Base-by-base conservation (phyloP, 2,329 filamentous ascomycete genomes). In the Fusarium begoniae region DNA sequence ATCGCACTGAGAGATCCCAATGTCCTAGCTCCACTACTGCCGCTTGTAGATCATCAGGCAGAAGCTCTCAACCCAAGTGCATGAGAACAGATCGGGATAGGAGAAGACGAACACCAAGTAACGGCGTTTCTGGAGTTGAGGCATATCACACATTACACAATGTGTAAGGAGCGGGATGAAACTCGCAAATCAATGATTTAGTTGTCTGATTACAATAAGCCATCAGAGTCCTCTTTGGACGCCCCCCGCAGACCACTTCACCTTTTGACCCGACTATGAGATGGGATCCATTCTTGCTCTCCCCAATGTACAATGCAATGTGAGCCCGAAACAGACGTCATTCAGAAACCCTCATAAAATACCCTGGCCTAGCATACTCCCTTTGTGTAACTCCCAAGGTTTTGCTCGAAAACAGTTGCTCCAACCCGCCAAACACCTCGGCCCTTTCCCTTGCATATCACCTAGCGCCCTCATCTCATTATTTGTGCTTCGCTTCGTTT, bases 1-100 rank as follows among this genome's bases (percentile, higher is more conserved):
- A 89, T 93, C 45, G 89, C 92, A 30, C 86, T 98, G 83, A 88
- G 95, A 76, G 94, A 98, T 82, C 89, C 94, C 5, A 96, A 97
- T 78, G 87, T 90, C 62, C 85, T 98, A 47, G 90, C 90, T 20
- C 89, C 91, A 35, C 79, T 94, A 47, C 82, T 98, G 53, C 91
- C 91, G 6, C 83, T 94, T 10, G 89, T 95, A n/a, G 91, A 94
- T 63, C 90, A 90, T 63, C 88, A 81, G 35, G 83, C 91, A 68
- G 94, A 97, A 51, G 77, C 78, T 30, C 69, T 82, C 14, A 78
- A 72, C 48, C 66, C 80, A 53, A 51, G 44, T 20, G 47, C 59
- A 45, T 72, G 55, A 64, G 14, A 10, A 32, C 17, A 43, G 24
- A 24, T 40, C 17, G 30, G 40, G 44, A 37, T 14, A 40, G 13